These are phyloP conservation scores for Lasiodiplodia theobromae DNA, from an alignment of 2,329 filamentous ascomycete genomes.

Conservation along the genomic window DNA sequence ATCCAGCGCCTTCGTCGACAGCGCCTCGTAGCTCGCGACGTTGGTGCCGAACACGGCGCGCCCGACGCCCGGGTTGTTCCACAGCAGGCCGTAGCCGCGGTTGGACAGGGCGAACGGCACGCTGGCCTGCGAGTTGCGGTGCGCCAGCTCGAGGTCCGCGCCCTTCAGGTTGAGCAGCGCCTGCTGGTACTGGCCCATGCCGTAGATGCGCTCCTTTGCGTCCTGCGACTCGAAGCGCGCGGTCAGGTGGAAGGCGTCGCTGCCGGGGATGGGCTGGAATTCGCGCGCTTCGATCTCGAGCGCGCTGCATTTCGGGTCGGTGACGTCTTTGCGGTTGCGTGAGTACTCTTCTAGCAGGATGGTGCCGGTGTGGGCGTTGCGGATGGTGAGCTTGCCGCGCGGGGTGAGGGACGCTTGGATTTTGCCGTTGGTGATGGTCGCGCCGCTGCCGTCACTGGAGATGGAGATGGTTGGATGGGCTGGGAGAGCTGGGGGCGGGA, in stretches of 20 bases:
- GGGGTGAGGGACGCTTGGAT: conserved; percentile 57
- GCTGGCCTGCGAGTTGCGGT: conserved; percentile 71
- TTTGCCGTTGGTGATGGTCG: conserved; percentile 57
- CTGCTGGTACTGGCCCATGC: conserved; percentile 75
- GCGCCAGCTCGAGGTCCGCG: conserved; percentile 67
- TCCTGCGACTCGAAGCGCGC: conserved; percentile 64
- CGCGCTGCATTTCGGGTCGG: conserved; percentile 66
- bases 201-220: conserved; percentile 67
- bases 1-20: conserved; percentile 64
- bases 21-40: conserved; percentile 67
- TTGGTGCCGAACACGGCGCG: conserved; percentile 68
- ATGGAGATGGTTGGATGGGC: conserved; percentile 29
- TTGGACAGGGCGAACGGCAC: conserved; percentile 69
- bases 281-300: conserved; percentile 65
- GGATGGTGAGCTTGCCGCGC: conserved; percentile 60
- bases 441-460: conserved; percentile 36
- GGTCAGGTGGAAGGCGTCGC: conserved; percentile 62
- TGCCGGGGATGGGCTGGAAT: conserved; percentile 61
- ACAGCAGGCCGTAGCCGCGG: conserved; percentile 68
- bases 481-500: conserved; percentile 15
- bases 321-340: conserved; percentile 58
- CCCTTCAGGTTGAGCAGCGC: conserved; percentile 69
- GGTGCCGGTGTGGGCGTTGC: conserved; percentile 49
- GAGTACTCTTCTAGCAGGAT: conserved; percentile 62
- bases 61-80: conserved; percentile 71